Percentiles rank a stretch among this genome's conserved stretches.
These are phyloP conservation scores for Pachysandra terminalis DNA, from an alignment of 164 flowering plant genomes.

Conservation along the genomic window DNA sequence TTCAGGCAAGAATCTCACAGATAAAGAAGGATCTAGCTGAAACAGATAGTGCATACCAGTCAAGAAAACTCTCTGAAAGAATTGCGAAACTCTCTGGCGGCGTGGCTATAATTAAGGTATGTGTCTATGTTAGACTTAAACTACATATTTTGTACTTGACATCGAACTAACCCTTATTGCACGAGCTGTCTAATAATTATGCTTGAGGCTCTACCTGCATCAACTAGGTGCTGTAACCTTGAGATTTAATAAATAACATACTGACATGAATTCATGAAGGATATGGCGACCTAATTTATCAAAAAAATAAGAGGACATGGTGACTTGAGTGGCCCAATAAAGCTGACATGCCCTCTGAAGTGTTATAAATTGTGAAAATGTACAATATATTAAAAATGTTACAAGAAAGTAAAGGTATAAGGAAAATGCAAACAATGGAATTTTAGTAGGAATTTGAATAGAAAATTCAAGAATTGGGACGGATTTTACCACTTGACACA, in stretches of 20 bases:
- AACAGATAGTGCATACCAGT: constrained; percentile 52
- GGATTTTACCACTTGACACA: too few relatives aligned
- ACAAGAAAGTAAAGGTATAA: too few relatives aligned
- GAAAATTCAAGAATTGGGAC: too few relatives aligned
- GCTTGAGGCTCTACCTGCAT: not conserved
- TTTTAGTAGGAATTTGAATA: too few relatives aligned
- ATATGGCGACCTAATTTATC: not conserved
- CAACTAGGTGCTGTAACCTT: not conserved
- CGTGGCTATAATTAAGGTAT: constrained; percentile 82
- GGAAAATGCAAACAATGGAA: too few relatives aligned
- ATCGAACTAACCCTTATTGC: not conserved
- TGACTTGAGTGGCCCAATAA: too few relatives aligned
- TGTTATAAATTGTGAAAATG: too few relatives aligned
- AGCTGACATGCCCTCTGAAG: too few relatives aligned
- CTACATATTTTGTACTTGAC: not conserved
- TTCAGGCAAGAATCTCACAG: constrained; percentile 78
- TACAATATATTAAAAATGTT: too few relatives aligned
- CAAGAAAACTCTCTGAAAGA: constrained; percentile 71
- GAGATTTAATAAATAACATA: not conserved
- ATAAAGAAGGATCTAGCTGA: constrained; percentile 84
- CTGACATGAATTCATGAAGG: not conserved
- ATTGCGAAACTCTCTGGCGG: constrained; percentile 91
- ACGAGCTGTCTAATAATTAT: not conserved
- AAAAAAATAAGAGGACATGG: too few relatives aligned
- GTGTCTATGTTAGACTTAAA: not conserved